A percentile compares a stretch with the other conserved stretches of the same genome.
phyloP scores from a whole-genome alignment of 441 rosid species.

The Manihot esculenta region DNA sequence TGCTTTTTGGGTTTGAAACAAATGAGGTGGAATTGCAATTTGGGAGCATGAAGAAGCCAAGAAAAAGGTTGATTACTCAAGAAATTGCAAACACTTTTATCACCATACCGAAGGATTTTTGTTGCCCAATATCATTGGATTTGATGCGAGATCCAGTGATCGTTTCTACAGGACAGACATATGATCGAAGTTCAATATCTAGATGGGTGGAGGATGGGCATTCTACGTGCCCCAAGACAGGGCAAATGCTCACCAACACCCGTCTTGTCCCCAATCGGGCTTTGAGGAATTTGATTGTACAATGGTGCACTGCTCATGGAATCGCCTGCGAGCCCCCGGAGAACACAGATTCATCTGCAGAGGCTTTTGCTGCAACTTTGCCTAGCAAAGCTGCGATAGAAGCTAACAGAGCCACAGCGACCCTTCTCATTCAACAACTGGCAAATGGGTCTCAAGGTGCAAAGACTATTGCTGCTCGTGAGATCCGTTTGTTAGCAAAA shows the following conservation, averaged over 20 bases:
- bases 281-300: conserved; percentile 73
- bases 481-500: conserved; percentile 79
- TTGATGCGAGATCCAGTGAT: conserved; percentile 93
- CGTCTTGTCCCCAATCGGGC: conserved; percentile 83
- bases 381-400: conserved; percentile 72
- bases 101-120: conserved; percentile 73
- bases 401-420: conserved; percentile 75
- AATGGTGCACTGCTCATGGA: conserved; percentile 80
- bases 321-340: conserved; percentile 60
- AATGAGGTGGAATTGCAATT: conserved; percentile 45
- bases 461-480: conserved; percentile 69
- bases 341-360: conserved; percentile 44
- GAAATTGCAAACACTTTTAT: conserved; percentile 73
- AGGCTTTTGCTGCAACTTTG: conserved; percentile 49
- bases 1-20: conserved; percentile 69
- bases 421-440: conserved; percentile 62
- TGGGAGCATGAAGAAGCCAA: conserved; percentile 48
- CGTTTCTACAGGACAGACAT: conserved; percentile 84
- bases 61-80: conserved; percentile 57
- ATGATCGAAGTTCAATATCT: conserved; percentile 74
- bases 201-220: conserved; percentile 97
- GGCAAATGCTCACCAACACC: conserved; percentile 62
- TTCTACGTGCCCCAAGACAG: conserved; percentile 80
- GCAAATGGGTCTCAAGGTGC: conserved; percentile 60
- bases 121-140: conserved; percentile 81